Percentiles rank a stretch among this genome's conserved stretches.
phyloP scores from a whole-genome alignment of 2,329 filamentous ascomycete genomes.

The Ophioceras dolichostomum region DNA sequence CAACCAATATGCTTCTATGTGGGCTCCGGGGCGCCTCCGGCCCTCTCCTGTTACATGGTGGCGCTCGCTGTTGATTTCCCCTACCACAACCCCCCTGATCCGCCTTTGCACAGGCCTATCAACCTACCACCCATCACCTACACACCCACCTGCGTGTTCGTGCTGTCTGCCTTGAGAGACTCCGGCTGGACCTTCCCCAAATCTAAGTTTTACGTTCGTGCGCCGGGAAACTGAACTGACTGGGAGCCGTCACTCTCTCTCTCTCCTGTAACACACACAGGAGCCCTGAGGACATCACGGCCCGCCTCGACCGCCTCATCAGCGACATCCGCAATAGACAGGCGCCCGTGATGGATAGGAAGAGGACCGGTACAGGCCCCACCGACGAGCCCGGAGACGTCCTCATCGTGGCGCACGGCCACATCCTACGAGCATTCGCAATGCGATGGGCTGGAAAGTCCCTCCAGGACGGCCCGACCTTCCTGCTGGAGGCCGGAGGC shows the following conservation, averaged over 20 bases:
- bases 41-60: too few species aligned
- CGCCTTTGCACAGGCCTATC: too few species aligned
- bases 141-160: too few species aligned
- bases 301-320: conserved; percentile 65
- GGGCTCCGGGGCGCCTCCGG: too few species aligned
- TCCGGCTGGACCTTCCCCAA: too few species aligned
- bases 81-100: too few species aligned
- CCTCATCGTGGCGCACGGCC: conserved; percentile 76
- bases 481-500: conserved; percentile 82
- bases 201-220: too few species aligned
- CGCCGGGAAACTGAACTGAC: too few species aligned
- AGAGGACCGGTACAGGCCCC: conserved; percentile 15
- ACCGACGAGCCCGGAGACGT: conserved; percentile 41
- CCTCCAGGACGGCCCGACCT: conserved; percentile 61
- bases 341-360: conserved; percentile 44
- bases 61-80: too few species aligned
- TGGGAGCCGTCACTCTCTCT: neutral
- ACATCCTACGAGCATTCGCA: conserved; percentile 78
- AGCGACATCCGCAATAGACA: conserved; percentile 58
- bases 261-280: conserved; percentile 26
- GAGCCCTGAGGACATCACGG: conserved; percentile 59
- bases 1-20: too few species aligned
- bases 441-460: conserved; percentile 72
- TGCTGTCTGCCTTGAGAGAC: too few species aligned
- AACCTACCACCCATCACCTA: too few species aligned